Percentiles rank a stretch among this genome's conserved stretches.
Evolutionary conservation across 331 rosid genomes (phyloP).

Genomic region (Cydonia oblonga): DNA sequence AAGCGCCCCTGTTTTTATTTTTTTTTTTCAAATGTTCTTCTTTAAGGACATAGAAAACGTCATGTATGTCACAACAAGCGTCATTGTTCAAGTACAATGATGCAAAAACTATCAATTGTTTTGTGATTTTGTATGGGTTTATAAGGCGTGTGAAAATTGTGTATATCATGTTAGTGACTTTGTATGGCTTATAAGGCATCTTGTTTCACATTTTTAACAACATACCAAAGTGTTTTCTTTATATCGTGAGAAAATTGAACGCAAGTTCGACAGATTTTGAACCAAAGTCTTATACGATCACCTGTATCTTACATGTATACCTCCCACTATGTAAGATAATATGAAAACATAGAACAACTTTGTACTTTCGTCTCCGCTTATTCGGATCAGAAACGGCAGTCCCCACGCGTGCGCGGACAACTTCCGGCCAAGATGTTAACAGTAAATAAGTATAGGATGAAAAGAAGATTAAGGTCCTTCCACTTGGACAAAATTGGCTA

Average conservation of each 20-base stretch:
- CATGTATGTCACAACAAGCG: too few relatives aligned
- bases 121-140: background rate
- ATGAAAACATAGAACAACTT: background rate
- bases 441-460: background rate
- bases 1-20: too few relatives aligned
- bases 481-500: background rate
- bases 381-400: background rate
- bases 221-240: background rate
- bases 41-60: too few relatives aligned
- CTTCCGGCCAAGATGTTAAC: background rate
- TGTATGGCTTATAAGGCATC: too few relatives aligned
- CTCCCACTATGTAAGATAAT: background rate
- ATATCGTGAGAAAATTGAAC: background rate
- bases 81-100: too few relatives aligned
- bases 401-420: background rate
- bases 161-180: background rate
- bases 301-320: background rate
- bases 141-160: background rate
- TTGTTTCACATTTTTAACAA: too few relatives aligned
- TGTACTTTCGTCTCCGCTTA: background rate
- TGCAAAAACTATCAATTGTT: too few relatives aligned
- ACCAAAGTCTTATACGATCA: background rate
- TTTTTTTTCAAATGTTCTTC: too few relatives aligned
- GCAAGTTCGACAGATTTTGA: background rate
- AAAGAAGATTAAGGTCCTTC: background rate